Evolutionary conservation across 1,139 yeast species (phyloP).

Genomic region (Tardiomyces depauwii): DNA sequence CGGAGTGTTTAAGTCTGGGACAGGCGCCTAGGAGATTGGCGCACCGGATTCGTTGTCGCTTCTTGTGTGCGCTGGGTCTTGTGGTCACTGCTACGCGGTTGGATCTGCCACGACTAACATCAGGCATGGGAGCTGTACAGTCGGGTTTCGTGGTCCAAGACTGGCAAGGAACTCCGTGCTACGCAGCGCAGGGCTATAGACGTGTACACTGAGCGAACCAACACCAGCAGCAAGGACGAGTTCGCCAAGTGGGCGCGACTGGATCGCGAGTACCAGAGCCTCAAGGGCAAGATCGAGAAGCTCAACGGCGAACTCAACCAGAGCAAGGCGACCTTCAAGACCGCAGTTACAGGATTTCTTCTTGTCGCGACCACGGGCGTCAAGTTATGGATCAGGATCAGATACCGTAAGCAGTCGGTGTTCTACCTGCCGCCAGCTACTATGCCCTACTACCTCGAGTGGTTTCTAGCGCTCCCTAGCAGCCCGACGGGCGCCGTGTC

Average conservation of each 20-base stretch:
- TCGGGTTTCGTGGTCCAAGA: neutral
- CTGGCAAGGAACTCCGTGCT: conserved; percentile 22
- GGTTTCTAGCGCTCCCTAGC: conserved; percentile 50
- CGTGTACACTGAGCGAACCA: conserved; percentile 42
- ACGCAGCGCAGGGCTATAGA: conserved; percentile 37
- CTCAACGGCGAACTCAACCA: conserved; percentile 26
- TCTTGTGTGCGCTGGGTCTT: neutral
- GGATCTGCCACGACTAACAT: neutral
- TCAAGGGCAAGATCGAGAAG: conserved; percentile 40
- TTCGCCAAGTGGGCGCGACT: conserved; percentile 95
- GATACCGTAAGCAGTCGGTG: conserved; percentile 47
- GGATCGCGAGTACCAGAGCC: conserved; percentile 56
- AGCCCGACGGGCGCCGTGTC: conserved; percentile 35
- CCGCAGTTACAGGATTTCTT: conserved; percentile 15
- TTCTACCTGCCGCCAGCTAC: conserved; percentile 50
- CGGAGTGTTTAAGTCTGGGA: neutral
- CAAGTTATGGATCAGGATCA: conserved; percentile 38
- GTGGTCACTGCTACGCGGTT: neutral
- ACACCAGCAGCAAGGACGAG: conserved; percentile 80
- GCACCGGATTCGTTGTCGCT: too few species aligned
- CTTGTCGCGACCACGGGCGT: conserved; percentile 25
- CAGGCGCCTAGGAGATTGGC: neutral
- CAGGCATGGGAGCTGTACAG: neutral
- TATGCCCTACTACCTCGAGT: conserved; percentile 47
- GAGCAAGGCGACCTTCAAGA: conserved; percentile 31